Evolutionary conservation across 208 protist species (phyloP).

Genomic region (Blastocrithidia nonstop): DNA sequence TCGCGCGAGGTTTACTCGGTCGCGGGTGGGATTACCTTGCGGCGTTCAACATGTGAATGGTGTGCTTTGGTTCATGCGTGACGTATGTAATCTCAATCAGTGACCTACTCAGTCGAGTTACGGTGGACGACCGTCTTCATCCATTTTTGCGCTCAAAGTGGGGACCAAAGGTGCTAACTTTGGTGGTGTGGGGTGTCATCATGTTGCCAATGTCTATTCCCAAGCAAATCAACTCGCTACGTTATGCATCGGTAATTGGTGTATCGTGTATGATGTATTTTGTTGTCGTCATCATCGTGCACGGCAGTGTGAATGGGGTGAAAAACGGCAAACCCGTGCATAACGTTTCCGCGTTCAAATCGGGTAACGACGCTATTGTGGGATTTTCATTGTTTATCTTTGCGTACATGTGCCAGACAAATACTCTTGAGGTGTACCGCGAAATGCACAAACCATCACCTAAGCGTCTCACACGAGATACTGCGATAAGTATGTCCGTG

Average conservation of each 20-base stretch:
- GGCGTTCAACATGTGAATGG: slow-evolving; percentile 61
- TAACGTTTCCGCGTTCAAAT: slow-evolving; percentile 31
- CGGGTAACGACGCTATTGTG: slow-evolving; percentile 37
- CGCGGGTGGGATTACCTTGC: slow-evolving; percentile 60
- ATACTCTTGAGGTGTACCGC: slow-evolving; percentile 56
- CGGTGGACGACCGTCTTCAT: slow-evolving; percentile 17
- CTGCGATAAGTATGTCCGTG: slow-evolving; percentile 33
- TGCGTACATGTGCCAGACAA: slow-evolving; percentile 65
- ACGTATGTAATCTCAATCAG: slow-evolving; percentile 71
- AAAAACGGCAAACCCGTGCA: slow-evolving; percentile 33
- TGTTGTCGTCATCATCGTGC: slow-evolving; percentile 52
- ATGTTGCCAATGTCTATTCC: slow-evolving; percentile 71
- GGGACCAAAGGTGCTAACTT: slow-evolving; percentile 42
- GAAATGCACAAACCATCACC: slow-evolving; percentile 42
- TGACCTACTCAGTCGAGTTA: slow-evolving; percentile 29
- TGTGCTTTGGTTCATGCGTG: slow-evolving; percentile 72
- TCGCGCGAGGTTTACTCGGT: slow-evolving; percentile 49
- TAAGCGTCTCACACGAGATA: slow-evolving; percentile 25
- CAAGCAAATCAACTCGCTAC: slow-evolving; percentile 76
- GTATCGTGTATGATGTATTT: slow-evolving; percentile 67
- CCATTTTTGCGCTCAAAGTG: slow-evolving; percentile 19
- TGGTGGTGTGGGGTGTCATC: slow-evolving; percentile 36
- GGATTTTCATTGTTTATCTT: slow-evolving; percentile 75
- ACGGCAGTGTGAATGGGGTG: slow-evolving; percentile 37
- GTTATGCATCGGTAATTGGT: slow-evolving; percentile 56